A percentile compares a stretch with the other conserved stretches of the same genome.
phyloP scores from a whole-genome alignment of 1,284 basidiomycete species.

The Phellopilus nigrolimitatus region DNA sequence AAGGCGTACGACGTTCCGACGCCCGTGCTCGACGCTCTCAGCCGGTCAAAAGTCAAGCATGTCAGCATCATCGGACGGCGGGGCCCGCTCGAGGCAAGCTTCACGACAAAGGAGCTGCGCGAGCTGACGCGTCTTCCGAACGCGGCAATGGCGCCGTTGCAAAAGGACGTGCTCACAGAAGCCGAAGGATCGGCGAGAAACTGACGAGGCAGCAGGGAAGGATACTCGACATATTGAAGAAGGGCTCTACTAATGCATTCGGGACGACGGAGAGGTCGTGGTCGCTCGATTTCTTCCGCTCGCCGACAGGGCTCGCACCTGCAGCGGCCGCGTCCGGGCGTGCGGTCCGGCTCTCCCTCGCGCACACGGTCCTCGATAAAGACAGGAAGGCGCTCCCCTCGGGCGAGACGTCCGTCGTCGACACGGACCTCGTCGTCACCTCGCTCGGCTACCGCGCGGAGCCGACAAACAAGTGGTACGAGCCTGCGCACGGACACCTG shows the following conservation, averaged over 20 bases:
- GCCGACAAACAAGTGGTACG: constrained; percentile 48
- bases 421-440: constrained; percentile 80
- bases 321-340: constrained; percentile 21
- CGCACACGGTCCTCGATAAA: constrained; percentile 57
- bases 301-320: constrained; percentile 51
- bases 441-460: constrained; percentile 86
- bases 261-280: constrained; percentile 60
- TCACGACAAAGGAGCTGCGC: constrained; percentile 91
- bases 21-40: constrained; percentile 68
- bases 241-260: constrained; percentile 54
- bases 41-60: constrained; percentile 60
- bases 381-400: constrained; percentile 53
- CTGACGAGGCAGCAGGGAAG: constrained; percentile 57
- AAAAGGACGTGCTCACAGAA: constrained; percentile 36
- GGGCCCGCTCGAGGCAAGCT: constrained; percentile 87
- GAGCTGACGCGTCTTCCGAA: constrained; percentile 83
- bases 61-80: constrained; percentile 85
- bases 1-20: constrained; percentile 78
- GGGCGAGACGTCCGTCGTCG: constrained; percentile 45
- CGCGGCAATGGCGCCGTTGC: constrained; percentile 62
- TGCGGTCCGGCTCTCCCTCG: constrained; percentile 43
- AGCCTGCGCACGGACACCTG: constrained; percentile 49
- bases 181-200: background rate
- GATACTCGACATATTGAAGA: constrained; percentile 59
- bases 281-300: constrained; percentile 78